Evolutionary conservation across 1,284 basidiomycete genomes (phyloP).

Genomic region (Ceratorhiza oryzae-sativae): DNA sequence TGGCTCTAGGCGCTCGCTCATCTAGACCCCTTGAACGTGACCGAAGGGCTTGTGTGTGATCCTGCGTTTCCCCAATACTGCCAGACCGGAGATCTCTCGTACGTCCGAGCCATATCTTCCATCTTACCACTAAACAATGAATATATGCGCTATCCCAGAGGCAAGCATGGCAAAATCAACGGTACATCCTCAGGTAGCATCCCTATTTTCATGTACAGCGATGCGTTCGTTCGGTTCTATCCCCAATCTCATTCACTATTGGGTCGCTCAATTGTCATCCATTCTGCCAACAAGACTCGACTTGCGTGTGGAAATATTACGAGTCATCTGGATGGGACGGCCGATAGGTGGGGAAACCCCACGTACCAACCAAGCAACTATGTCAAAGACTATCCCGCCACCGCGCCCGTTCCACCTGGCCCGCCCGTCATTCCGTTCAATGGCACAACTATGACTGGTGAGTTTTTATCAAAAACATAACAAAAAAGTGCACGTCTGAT

Average conservation of each 20-base stretch:
- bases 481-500: background rate
- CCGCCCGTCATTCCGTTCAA: constrained; percentile 22
- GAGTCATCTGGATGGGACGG: constrained; percentile 46
- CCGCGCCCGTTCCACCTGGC: constrained; percentile 12
- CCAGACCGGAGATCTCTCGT: constrained; percentile 46
- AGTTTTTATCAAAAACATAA: background rate
- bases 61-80: constrained; percentile 45
- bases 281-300: constrained; percentile 44
- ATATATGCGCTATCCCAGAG: too few species aligned
- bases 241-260: constrained; percentile 46
- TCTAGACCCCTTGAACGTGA: constrained; percentile 45
- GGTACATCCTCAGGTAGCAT: constrained; percentile 41
- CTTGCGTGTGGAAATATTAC: constrained; percentile 48
- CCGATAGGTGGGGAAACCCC: constrained; percentile 31
- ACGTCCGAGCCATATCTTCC: background rate
- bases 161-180: constrained; percentile 47
- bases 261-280: constrained; percentile 47
- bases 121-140: too few species aligned
- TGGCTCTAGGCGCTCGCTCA: constrained; percentile 44
- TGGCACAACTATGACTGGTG: constrained; percentile 12
- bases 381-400: constrained; percentile 40
- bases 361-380: constrained; percentile 39
- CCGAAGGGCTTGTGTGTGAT: constrained; percentile 45
- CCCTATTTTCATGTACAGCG: constrained; percentile 39
- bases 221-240: constrained; percentile 46